A percentile compares a stretch with the other conserved stretches of the same genome.
phyloP scores from a whole-genome alignment of 495 filamentous ascomycete genomes.

The Penicillium psychrofluorescens region DNA sequence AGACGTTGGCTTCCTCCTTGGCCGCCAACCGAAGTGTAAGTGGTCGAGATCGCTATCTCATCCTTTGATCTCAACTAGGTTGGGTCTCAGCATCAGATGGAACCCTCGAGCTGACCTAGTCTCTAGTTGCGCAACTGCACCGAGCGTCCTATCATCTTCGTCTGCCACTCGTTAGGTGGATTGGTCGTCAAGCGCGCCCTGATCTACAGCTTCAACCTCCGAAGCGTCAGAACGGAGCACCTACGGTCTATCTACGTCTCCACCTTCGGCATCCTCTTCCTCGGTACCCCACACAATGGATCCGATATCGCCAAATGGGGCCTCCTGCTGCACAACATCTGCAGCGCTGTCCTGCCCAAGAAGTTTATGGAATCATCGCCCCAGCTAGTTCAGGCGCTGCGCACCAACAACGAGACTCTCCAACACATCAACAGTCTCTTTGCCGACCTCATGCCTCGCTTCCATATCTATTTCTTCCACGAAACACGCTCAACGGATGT shows the following conservation, averaged over 20 bases:
- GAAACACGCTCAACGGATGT: conserved; percentile 63
- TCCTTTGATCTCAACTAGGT: no score
- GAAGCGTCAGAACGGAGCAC: conserved; percentile 60
- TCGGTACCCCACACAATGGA: conserved; percentile 82
- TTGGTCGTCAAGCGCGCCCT: conserved; percentile 71
- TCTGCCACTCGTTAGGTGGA: conserved; percentile 77
- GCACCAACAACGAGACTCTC: conserved; percentile 70
- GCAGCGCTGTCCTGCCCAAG: conserved; percentile 60
- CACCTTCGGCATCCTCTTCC: conserved; percentile 77
- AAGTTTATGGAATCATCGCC: conserved; percentile 64
- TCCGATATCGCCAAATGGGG: conserved; percentile 75
- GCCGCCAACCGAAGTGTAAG: conserved; percentile 52
- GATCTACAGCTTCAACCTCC: conserved; percentile 57
- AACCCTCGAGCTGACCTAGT: not conserved
- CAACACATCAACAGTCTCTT: conserved; percentile 77
- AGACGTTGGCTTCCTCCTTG: conserved; percentile 61
- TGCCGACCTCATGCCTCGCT: conserved; percentile 61
- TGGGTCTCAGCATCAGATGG: no score
- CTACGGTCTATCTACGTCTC: conserved; percentile 74
- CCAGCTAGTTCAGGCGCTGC: conserved; percentile 63
- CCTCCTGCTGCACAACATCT: conserved; percentile 64
- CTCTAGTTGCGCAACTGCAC: conserved; percentile 45
- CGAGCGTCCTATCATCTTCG: conserved; percentile 72
- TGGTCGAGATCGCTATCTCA: not conserved
- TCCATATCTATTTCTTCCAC: conserved; percentile 67